These are phyloP conservation scores for California macrophylla DNA, from an alignment of 441 rosid species.

Conservation along the genomic window DNA sequence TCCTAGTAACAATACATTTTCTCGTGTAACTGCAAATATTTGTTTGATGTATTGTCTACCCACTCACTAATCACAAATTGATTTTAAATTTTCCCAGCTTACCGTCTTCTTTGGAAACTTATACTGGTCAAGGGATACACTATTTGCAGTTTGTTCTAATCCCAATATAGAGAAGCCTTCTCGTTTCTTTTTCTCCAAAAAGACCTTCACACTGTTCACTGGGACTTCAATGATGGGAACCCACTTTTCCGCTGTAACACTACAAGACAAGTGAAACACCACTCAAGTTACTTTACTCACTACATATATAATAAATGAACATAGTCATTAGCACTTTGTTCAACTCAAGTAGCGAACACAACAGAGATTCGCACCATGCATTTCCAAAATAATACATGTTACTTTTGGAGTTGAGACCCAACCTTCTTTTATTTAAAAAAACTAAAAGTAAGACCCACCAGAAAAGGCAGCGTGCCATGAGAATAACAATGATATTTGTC, in stretches of 20 bases:
- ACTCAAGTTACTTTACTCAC: conserved; percentile 4
- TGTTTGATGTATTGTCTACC: not conserved
- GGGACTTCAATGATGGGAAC: conserved; percentile 88
- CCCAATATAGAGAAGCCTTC: conserved; percentile 91
- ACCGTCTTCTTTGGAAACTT: conserved; percentile 69
- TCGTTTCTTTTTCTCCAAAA: conserved; percentile 73
- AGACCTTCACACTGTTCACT: conserved; percentile 55
- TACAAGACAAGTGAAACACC: conserved; percentile 23
- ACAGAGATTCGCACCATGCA: not conserved
- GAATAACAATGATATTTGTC: not conserved
- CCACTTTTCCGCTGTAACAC: conserved; percentile 98
- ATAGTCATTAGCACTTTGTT: too few relatives aligned
- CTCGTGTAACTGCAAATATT: not conserved
- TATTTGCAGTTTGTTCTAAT: conserved; percentile 89
- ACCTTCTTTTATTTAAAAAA: not conserved
- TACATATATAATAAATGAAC: not conserved
- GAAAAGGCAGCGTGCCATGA: not conserved
- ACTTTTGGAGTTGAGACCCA: not conserved
- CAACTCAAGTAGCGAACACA: not conserved
- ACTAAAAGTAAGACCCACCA: not conserved
- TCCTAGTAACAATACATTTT: too few relatives aligned
- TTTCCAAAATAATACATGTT: not conserved
- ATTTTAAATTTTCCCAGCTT: conserved; percentile 20
- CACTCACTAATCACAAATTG: not conserved
- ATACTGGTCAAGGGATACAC: conserved; percentile 61